These are phyloP conservation scores for Neolentinus lepideus DNA, from an alignment of 1,284 basidiomycete genomes.

Conservation along the genomic window DNA sequence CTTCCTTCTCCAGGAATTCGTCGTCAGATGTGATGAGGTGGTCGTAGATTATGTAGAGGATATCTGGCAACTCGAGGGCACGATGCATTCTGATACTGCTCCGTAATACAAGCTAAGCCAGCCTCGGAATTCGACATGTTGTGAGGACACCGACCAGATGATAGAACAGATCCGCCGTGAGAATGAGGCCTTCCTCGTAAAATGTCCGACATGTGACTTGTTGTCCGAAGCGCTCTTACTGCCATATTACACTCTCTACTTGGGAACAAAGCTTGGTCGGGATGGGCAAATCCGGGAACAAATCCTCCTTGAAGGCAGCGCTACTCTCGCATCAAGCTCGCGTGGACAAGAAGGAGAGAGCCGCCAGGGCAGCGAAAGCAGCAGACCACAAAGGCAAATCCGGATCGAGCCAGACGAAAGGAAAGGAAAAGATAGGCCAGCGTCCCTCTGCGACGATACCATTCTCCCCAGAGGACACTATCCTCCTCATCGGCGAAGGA, in stretches of 20 bases:
- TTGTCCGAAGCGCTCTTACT: too few relatives aligned
- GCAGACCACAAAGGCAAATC: constrained; percentile 38
- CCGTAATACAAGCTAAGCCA: too few relatives aligned
- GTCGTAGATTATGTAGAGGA: background rate
- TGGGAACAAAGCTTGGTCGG: background rate
- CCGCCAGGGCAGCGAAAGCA: constrained; percentile 40
- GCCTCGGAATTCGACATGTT: too few relatives aligned
- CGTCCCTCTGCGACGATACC: constrained; percentile 50
- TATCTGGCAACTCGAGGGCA: background rate
- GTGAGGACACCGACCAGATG: too few relatives aligned
- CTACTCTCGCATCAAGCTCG: constrained; percentile 63
- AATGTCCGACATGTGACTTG: too few relatives aligned
- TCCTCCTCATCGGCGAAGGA: constrained; percentile 91
- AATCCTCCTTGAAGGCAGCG: constrained; percentile 48
- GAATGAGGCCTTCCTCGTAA: too few relatives aligned
- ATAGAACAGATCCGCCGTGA: too few relatives aligned
- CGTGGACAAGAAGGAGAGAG: constrained; percentile 49
- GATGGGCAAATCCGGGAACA: constrained; percentile 26
- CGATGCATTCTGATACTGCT: background rate
- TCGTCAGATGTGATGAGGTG: background rate
- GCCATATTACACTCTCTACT: too few relatives aligned
- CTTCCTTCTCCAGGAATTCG: background rate
- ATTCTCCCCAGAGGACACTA: constrained; percentile 67
- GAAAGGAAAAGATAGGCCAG: constrained; percentile 18
- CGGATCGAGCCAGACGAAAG: constrained; percentile 13